Base-by-base conservation (phyloP, 495 filamentous ascomycete genomes). In the Penicillium flavigenum region DNA sequence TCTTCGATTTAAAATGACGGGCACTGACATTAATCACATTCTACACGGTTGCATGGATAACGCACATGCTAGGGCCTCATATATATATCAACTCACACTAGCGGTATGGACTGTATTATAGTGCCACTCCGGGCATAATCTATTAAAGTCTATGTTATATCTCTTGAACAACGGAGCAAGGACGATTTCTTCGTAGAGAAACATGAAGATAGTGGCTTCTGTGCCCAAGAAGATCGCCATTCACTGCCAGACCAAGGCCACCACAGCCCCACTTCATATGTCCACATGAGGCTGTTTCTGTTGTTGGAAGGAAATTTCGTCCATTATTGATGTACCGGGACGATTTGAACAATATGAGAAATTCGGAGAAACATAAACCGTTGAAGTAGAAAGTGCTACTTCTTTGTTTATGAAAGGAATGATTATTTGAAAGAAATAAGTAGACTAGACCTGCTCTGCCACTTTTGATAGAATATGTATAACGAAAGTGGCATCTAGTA, bases 161-260 rank as follows among this genome's bases (percentile, higher is more conserved):
- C 6, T 2, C 2, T 17, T 56, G 17, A 47, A 22, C 17, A 34
- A 49, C 0, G 19, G 17, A 38, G 14, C 42, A 26, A 61, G 65
- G 55, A 61, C 63, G 2, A 58, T 63, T 36, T 65, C 57, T 24
- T 64, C 10, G 0, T 34, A 34, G 4, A 34, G 31, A 34, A 34
- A 65, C 3, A 63, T 24, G 17, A 67, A 60, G 9, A 39, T 51
- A 14, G 58, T 20, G 3, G 63, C 45, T 5, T 57, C 62, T 1
- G 27, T 39, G 3, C 72, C 79, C 27, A 79, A 70, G 17, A 79
- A 63, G 24, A 80, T 79, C 7, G 66, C 69, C 47, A 64, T 71
- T 71, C 73, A 79, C 79, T 78, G 81, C 69, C 75, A 81, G 6
- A 79, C 69, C 76, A 78, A 81, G 4, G 16, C 16, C n/a, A 39